Evolutionary conservation across 2,329 filamentous ascomycete genomes (phyloP).

Genomic region (Penicillium sp.): DNA sequence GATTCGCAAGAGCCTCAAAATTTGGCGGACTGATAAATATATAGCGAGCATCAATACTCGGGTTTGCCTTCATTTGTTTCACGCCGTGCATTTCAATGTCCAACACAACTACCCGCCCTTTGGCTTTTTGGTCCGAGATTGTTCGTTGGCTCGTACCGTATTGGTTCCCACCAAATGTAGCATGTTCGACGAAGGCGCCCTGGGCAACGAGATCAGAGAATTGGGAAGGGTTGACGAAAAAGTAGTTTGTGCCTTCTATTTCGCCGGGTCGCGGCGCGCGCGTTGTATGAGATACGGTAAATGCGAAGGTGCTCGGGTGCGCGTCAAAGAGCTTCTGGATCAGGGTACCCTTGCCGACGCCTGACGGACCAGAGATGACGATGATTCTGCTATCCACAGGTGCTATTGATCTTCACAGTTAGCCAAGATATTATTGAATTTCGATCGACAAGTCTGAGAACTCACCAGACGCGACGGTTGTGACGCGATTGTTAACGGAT

Average conservation of each 20-base stretch:
- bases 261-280: slow-evolving; percentile 72
- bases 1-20: slow-evolving; percentile 66
- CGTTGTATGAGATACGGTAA: slow-evolving; percentile 57
- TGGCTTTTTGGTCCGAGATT: slow-evolving; percentile 15
- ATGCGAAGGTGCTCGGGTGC: slow-evolving; percentile 31
- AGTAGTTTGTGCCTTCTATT: slow-evolving; percentile 70
- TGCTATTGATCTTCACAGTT: background rate
- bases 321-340: slow-evolving; percentile 28
- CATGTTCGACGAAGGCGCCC: slow-evolving; percentile 76
- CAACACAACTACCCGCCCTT: slow-evolving; percentile 65
- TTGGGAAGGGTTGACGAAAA: slow-evolving; percentile 63
- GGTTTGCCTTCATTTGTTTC: slow-evolving; percentile 74
- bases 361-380: slow-evolving; percentile 30
- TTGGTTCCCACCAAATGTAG: slow-evolving; percentile 73
- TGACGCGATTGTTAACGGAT: background rate
- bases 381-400: slow-evolving; percentile 3
- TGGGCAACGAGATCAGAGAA: slow-evolving; percentile 64
- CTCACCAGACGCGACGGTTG: background rate
- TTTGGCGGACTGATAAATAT: slow-evolving; percentile 78
- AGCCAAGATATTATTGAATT: background rate
- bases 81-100: slow-evolving; percentile 92
- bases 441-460: background rate
- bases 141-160: slow-evolving; percentile 71
- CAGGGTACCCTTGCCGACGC: slow-evolving; percentile 34
- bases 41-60: slow-evolving; percentile 68